A percentile compares a stretch with the other conserved stretches of the same genome.
Evolutionary conservation across 495 filamentous ascomycete species (phyloP).

Genomic region (Talaromyces liani): DNA sequence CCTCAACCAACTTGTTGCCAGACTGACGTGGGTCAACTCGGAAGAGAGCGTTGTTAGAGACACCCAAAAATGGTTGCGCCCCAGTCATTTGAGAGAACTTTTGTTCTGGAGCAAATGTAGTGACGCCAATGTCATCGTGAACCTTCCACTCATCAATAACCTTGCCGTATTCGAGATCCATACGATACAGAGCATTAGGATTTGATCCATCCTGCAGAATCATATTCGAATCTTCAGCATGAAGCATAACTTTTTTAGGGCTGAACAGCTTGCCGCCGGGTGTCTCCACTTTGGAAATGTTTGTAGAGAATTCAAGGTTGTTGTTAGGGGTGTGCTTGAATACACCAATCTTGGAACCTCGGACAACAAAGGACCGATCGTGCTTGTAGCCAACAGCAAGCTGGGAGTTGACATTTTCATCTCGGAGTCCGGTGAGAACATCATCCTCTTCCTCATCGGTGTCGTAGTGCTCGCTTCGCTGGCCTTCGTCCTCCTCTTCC

Average conservation of each 20-base stretch:
- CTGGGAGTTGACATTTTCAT: slow-evolving; percentile 86
- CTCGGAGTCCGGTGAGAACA: slow-evolving; percentile 59
- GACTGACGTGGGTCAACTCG: slow-evolving; percentile 87
- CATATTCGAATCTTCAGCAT: slow-evolving; percentile 86
- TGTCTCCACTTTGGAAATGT: slow-evolving; percentile 91
- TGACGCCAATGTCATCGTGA: slow-evolving; percentile 93
- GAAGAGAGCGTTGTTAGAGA: slow-evolving; percentile 86
- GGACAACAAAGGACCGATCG: slow-evolving; percentile 92
- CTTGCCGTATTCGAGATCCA: slow-evolving; percentile 98
- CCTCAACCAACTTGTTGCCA: slow-evolving; percentile 88
- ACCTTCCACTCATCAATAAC: slow-evolving; percentile 99
- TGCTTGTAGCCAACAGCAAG: slow-evolving; percentile 98
- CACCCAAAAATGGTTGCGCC: slow-evolving; percentile 89
- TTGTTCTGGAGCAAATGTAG: slow-evolving; percentile 82
- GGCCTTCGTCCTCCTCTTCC: slow-evolving; percentile 57
- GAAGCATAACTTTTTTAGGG: slow-evolving; percentile 97
- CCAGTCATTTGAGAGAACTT: slow-evolving; percentile 98
- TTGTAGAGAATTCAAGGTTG: slow-evolving; percentile 92
- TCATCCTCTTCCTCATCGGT: slow-evolving; percentile 89
- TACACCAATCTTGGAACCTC: slow-evolving; percentile 94
- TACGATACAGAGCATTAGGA: slow-evolving; percentile 89
- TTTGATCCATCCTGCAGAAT: slow-evolving; percentile 80
- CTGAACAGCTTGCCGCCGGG: slow-evolving; percentile 82
- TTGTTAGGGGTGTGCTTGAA: slow-evolving; percentile 96
- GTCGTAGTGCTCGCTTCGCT: slow-evolving; percentile 76